phyloP scores from a whole-genome alignment of 768 basidiomycete species.

The Psilocybe cubensis region DNA sequence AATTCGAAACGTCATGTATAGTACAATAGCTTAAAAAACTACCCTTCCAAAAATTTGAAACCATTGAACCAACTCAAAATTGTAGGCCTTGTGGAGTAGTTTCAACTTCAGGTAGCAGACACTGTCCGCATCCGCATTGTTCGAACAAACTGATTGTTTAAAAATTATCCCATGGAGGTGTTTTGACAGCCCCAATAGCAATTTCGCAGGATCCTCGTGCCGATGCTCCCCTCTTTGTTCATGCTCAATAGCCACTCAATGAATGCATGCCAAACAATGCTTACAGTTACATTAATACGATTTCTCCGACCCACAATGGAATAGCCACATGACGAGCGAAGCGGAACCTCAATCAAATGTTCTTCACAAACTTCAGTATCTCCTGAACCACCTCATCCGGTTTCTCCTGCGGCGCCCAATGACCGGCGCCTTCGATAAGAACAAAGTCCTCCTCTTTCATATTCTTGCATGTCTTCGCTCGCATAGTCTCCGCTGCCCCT shows the following conservation, averaged over 20 bases:
- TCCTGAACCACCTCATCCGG: conserved; percentile 44
- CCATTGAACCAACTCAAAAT: neutral
- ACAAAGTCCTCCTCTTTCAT: conserved; percentile 51
- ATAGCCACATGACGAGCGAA: neutral
- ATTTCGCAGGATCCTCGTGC: neutral
- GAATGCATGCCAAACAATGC: neutral
- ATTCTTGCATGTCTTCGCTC: conserved; percentile 28
- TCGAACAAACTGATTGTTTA: neutral
- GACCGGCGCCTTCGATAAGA: conserved; percentile 59
- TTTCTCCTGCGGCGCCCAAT: conserved; percentile 67
- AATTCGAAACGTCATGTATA: conserved; percentile 1
- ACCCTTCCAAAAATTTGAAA: neutral
- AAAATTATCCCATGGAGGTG: neutral
- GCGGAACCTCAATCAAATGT: neutral
- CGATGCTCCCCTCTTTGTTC: neutral
- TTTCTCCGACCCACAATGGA: too few species aligned
- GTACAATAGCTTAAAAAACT: neutral
- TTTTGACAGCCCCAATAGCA: neutral
- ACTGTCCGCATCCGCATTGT: neutral
- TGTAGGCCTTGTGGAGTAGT: neutral
- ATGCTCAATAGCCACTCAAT: neutral
- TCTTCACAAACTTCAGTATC: conserved; percentile 40
- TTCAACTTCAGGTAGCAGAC: neutral
- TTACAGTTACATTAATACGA: neutral
- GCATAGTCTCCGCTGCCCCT: conserved; percentile 51